Evolutionary conservation across 805 yeast genomes (phyloP).

Genomic region (Hanseniaspora singularis): DNA sequence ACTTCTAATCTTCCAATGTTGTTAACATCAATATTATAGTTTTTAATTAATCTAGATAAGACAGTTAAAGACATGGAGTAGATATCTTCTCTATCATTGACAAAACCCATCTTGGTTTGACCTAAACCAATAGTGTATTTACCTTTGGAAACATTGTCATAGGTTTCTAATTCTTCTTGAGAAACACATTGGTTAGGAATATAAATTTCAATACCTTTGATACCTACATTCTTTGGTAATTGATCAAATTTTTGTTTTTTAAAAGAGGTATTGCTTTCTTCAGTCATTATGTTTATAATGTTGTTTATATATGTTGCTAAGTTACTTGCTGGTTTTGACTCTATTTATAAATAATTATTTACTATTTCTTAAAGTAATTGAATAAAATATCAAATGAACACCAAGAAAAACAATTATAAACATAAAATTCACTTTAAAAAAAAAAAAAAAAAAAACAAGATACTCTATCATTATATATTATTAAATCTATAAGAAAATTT

Average conservation of each 20-base stretch:
- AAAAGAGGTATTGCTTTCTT: slow-evolving; percentile 5
- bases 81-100: slow-evolving; percentile 93
- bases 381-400: too few species aligned
- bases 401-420: too few species aligned
- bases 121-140: slow-evolving; percentile 98
- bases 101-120: slow-evolving; percentile 95
- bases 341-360: too few species aligned
- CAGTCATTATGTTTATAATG: not conserved
- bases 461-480: too few species aligned
- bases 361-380: too few species aligned
- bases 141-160: slow-evolving; percentile 80
- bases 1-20: slow-evolving; percentile 90
- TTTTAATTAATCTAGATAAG: slow-evolving; percentile 58
- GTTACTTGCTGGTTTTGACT: too few species aligned
- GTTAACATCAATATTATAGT: slow-evolving; percentile 71
- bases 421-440: too few species aligned
- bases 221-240: slow-evolving; percentile 65
- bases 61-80: slow-evolving; percentile 92
- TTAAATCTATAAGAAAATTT: too few species aligned
- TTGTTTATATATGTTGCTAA: not conserved
- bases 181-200: slow-evolving; percentile 73
- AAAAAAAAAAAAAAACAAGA: too few species aligned
- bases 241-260: slow-evolving; percentile 13
- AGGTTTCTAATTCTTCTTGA: slow-evolving; percentile 77
- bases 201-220: slow-evolving; percentile 89